Percentiles rank a stretch among this genome's conserved stretches.
These are phyloP conservation scores for Neofusicoccum cordaticola DNA, from an alignment of 2,329 filamentous ascomycete genomes.

Conservation along the genomic window DNA sequence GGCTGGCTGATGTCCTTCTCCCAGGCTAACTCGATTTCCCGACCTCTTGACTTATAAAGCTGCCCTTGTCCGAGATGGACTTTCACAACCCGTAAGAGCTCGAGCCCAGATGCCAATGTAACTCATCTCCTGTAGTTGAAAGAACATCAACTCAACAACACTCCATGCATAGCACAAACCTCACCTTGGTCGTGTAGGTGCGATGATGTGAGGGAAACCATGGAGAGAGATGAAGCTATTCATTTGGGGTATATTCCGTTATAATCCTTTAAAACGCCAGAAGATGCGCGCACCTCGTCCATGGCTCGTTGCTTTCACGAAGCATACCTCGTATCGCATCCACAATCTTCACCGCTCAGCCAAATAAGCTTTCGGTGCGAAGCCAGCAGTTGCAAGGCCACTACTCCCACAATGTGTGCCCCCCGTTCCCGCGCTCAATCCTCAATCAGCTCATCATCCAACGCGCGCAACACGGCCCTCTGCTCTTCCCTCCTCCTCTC, in stretches of 20 bases:
- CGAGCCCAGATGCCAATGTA: too few relatives aligned
- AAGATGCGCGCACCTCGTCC: neutral
- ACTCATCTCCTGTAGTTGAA: too few relatives aligned
- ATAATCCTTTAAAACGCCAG: neutral
- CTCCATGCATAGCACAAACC: too few relatives aligned
- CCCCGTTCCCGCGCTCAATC: neutral
- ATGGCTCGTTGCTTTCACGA: too few relatives aligned
- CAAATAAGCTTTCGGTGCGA: neutral
- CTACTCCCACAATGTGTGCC: neutral
- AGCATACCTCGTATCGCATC: neutral
- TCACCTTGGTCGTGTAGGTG: too few relatives aligned
- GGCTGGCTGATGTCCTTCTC: too few relatives aligned
- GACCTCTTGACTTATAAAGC: too few relatives aligned
- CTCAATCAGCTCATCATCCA: conserved; percentile 14
- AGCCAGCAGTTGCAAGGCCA: neutral
- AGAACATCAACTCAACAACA: too few relatives aligned
- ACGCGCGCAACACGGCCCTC: conserved; percentile 15
- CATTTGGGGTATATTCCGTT: conserved; percentile 4
- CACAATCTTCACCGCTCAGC: neutral
- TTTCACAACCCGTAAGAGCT: too few relatives aligned
- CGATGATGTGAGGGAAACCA: too few relatives aligned
- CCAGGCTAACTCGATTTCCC: too few relatives aligned
- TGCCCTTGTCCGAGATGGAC: too few relatives aligned
- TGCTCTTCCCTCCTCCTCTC: conserved; percentile 7
- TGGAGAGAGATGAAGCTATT: neutral